Evolutionary conservation across 257 asterid genomes (phyloP), one percentile per base, ranked within the genome.

Genomic region (Apocynum venetum): DNA sequence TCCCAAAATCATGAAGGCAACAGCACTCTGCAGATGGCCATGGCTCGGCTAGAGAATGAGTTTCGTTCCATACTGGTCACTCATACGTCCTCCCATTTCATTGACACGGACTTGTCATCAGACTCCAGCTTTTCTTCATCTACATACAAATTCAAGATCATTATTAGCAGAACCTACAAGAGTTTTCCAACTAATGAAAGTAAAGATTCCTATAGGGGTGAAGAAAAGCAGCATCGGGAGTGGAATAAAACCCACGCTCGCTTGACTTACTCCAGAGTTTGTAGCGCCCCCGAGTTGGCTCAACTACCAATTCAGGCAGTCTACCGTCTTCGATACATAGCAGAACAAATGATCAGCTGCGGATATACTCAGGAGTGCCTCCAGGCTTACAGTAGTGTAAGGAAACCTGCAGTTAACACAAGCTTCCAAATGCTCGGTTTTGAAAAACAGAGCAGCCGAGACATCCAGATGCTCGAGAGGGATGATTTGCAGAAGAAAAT

Each of bases 31-130:
- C 96, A 92, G 93, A 90, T 92, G 89, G 93, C 97, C 83, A 90
- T 93, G 97, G 91, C 98, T 68, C 84, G 96, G 11, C 97, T 93
- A 20, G 98, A 93, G 85, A 8, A 46, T 46, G 97, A 93, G 91
- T 92, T 93, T 76, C 96, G 98, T 8, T 87, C 60, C 83, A 90
- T 93, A 78, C 91, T 93, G 85, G 41, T 79, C 87, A 14, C 83
- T 88, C 63, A 51, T 46, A 46, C 49, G 0, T 46, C 49, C 0
- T 46, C 86, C 77, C 12, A 14, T 52, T 52, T 52, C 57, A 52
- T 52, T 12, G 57, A 13, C 57, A 13, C 57, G 4, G 57, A 52
- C 2, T 52, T 14, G 4, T 52, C 13, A 52, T 52, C 57, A 3
- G 92, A 86, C 65, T 77, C 84, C 8, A 75, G 66, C 69, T 35